Evolutionary conservation across 2,329 filamentous ascomycete genomes (phyloP), one percentile per base, ranked within the genome.

Genomic region (Colletotrichum simmondsii): DNA sequence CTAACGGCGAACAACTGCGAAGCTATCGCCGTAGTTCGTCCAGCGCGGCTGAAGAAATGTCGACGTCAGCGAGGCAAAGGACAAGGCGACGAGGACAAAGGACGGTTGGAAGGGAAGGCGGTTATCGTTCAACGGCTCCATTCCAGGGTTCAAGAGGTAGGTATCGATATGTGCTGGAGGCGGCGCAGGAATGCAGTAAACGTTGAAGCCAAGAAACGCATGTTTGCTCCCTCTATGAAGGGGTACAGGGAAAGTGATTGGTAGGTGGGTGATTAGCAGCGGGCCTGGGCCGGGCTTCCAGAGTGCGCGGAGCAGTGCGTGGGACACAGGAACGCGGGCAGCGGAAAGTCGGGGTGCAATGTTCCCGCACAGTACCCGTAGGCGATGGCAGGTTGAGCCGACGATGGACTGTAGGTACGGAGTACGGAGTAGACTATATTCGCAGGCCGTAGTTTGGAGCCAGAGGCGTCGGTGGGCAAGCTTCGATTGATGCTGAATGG

Each of bases 101-200:
- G 16, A 22, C 53, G 53, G 22, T 22, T 22, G 42, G 64, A 32
- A 30, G 49, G 65, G 65, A n/a, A 53, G 22, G n/a, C n/a, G 28
- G 54, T 42, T 35, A 35, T 35, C 11, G 11, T 35, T 69, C 46
- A 72, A 72, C 70, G 70, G 70, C 60, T 59, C 42, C 32, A 49
- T 70, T 57, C 65, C 46, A 46, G 67, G 24, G 28, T 53, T 24
- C 24, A 52, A 49, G 19, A 49, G 19, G 42, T 22, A 49, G 19
- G 19, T 22, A 49, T 4, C 42, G 49, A 22, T 32, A 26, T 16
- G 26, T 35, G 24, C 32, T 52, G 60, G 28, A 63, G 22, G 30
- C n/a, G 49, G 37, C 58, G 28, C 26, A 63, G 58, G 69, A 72
- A 72, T 68, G 52, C 69, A 12, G 57, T 37, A 68, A 63, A 68